A percentile compares a stretch with the other conserved stretches of the same genome.
These are phyloP conservation scores for Lentinula aciculospora DNA, from an alignment of 768 basidiomycete genomes.

Conservation along the genomic window DNA sequence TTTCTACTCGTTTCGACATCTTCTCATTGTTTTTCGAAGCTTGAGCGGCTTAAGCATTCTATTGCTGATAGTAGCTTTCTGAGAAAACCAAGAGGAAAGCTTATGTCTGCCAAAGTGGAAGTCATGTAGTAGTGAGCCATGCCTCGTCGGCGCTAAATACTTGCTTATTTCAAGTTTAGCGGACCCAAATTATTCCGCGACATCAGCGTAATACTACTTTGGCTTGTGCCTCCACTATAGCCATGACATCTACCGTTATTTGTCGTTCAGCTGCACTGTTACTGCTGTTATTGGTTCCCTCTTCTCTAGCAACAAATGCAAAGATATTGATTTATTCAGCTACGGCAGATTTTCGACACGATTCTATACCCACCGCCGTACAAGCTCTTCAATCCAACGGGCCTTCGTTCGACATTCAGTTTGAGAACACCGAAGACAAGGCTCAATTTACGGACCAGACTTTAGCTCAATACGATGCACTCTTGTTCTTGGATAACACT, in stretches of 20 bases:
- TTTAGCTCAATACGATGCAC: constrained; percentile 52
- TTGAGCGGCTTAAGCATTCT: too few species aligned
- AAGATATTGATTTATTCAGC: constrained; percentile 55
- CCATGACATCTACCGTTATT: neutral
- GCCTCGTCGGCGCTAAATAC: too few species aligned
- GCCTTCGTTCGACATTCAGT: constrained; percentile 41
- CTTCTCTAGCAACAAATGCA: neutral
- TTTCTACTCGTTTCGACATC: too few species aligned
- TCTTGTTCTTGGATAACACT: constrained; percentile 66
- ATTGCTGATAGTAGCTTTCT: too few species aligned
- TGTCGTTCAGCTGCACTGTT: neutral
- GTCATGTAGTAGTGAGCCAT: too few species aligned
- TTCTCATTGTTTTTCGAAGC: too few species aligned
- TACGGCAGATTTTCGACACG: constrained; percentile 62
- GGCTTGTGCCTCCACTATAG: neutral
- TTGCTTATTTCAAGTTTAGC: too few species aligned
- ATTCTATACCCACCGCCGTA: constrained; percentile 70
- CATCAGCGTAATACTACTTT: neutral
- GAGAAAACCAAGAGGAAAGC: too few species aligned
- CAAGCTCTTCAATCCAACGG: constrained; percentile 43
- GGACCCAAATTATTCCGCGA: neutral
- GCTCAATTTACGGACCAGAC: constrained; percentile 48
- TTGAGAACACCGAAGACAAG: constrained; percentile 63
- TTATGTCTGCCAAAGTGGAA: too few species aligned
- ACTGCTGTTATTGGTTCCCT: neutral